Evolutionary conservation across 768 basidiomycete species (phyloP), one percentile per base, ranked within the genome.

Genomic region (Boletus reticuloceps): DNA sequence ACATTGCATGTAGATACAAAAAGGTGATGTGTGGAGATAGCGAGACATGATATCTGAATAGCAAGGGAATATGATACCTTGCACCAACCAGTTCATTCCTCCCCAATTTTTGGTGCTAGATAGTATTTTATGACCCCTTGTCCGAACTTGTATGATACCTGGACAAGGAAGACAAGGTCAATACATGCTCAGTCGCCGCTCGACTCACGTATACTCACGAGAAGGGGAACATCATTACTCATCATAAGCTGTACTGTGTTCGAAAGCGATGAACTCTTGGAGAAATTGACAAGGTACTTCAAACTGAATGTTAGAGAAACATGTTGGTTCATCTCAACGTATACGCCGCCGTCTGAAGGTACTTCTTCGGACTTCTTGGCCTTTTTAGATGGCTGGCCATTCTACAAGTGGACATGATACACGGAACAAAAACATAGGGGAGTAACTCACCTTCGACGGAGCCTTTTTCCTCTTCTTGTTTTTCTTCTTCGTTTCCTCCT

Each of bases 221-320:
- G 79, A 47, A 96, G 76, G 4, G 94, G 94, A 0, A 96, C 93
- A 34, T 96, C 94, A 68, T 90, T 92, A 72, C 86, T 90, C 86
- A 97, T 86, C 82, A 88, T 88, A 22, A 97, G 80, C 66, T 85
- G 82, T 36, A 95, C 94, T 27, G 77, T 81, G 58, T 76, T 78
- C 14, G 84, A 81, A 38, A 99, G 75, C 31, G 85, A 79, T 2
- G 89, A 76, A 59, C 89, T 91, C 80, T 97, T 98, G 50, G 93
- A 84, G 66, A 99, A 98, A 76, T 97, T 98, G 71, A 91, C 87
- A 29, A 98, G 86, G 74, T 98, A 99, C 73, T 98, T 98, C 64
- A 98, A 78, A 32, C 91, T 94, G 78, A 98, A 98, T 2, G 94
- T 98, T 47, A 98, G 79, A 41, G 85, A 82, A 58, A 99, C 96